phyloP scores from a whole-genome alignment of 352 stramenopile genomes.

The Pythium biforme region DNA sequence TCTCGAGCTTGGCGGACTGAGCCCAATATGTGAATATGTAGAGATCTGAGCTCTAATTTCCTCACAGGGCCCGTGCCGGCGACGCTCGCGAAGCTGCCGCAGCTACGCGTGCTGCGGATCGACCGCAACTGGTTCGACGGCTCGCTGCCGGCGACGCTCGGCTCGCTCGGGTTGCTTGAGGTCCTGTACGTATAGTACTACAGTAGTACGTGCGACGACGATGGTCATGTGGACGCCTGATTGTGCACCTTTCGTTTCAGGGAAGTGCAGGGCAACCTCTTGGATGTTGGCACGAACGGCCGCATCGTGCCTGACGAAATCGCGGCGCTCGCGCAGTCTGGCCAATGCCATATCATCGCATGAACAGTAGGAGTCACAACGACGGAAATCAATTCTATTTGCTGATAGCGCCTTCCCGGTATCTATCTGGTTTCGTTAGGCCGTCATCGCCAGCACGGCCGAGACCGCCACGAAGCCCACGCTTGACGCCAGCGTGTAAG shows the following conservation, averaged over 20 bases:
- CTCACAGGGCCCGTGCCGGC: conserved; percentile 46
- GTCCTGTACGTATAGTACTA: conserved; percentile 41
- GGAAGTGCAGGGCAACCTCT: conserved; percentile 56
- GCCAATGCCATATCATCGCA: conserved; percentile 36
- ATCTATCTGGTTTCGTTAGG: background rate
- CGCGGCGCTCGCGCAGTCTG: conserved; percentile 41
- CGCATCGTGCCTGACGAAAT: conserved; percentile 39
- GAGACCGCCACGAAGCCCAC: background rate
- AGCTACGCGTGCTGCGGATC: conserved; percentile 47
- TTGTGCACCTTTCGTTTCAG: conserved; percentile 22
- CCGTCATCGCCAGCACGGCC: background rate
- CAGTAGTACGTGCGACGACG: no score
- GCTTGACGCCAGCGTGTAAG: background rate
- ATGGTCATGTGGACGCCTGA: no score
- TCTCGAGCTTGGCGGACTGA: background rate
- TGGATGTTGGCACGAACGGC: conserved; percentile 32
- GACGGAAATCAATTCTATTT: background rate
- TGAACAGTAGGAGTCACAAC: background rate
- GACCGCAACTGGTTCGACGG: conserved; percentile 58
- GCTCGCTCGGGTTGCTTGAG: conserved; percentile 42
- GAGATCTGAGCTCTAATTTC: conserved; percentile 73
- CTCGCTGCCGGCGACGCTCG: conserved; percentile 38
- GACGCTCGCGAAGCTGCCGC: conserved; percentile 39
- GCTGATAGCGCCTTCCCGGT: background rate
- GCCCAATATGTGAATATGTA: conserved; percentile 14